Percentiles rank a stretch among this genome's conserved stretches.
phyloP scores from a whole-genome alignment of 768 basidiomycete genomes.

The Amanita brunnescens region DNA sequence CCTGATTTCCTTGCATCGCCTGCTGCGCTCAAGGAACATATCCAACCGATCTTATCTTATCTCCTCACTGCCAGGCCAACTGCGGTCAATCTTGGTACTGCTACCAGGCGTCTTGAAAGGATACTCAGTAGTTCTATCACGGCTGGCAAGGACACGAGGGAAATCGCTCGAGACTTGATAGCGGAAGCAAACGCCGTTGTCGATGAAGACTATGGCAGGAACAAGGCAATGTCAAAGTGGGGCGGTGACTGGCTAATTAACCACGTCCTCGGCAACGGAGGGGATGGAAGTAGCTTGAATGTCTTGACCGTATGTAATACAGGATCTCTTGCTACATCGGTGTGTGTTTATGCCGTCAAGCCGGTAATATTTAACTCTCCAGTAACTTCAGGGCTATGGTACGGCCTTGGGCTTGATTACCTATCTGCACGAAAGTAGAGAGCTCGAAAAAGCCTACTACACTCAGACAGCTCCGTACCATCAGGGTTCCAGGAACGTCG shows the following conservation, averaged over 20 bases:
- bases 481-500: slow-evolving; percentile 69
- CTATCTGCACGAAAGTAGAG: slow-evolving; percentile 69
- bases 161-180: slow-evolving; percentile 52
- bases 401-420: slow-evolving; percentile 94
- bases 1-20: slow-evolving; percentile 52
- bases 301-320: slow-evolving; percentile 96
- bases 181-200: slow-evolving; percentile 68
- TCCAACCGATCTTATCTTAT: slow-evolving; percentile 55
- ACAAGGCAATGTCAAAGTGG: slow-evolving; percentile 74
- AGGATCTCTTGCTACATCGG: slow-evolving; percentile 92
- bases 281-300: slow-evolving; percentile 46
- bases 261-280: slow-evolving; percentile 29
- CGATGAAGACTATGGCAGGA: slow-evolving; percentile 81
- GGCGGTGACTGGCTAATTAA: slow-evolving; percentile 82
- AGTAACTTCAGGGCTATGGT: slow-evolving; percentile 72
- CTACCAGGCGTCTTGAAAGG: slow-evolving; percentile 60
- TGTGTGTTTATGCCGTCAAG: slow-evolving; percentile 25
- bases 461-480: slow-evolving; percentile 95
- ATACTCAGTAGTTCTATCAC: slow-evolving; percentile 36
- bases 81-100: slow-evolving; percentile 89
- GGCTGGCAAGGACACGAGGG: slow-evolving; percentile 33
- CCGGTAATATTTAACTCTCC: background rate
- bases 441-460: slow-evolving; percentile 78
- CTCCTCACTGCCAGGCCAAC: slow-evolving; percentile 89
- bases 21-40: slow-evolving; percentile 40